These are phyloP conservation scores for Phytomonas serpens DNA, from an alignment of 208 protist genomes.

Conservation along the genomic window DNA sequence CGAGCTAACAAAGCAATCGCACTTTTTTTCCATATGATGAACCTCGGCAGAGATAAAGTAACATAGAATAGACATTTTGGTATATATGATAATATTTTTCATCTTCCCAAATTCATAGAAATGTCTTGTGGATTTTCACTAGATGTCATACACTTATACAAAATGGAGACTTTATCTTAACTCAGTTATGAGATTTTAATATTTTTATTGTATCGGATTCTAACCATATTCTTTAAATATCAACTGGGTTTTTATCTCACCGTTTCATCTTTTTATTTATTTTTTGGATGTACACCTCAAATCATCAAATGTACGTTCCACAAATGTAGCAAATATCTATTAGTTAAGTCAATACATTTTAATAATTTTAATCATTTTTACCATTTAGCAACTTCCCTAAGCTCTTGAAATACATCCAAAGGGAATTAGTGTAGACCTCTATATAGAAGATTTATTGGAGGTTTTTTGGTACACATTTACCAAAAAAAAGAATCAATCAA, in stretches of 20 bases:
- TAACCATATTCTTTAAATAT: not conserved
- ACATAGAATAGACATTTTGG: not conserved
- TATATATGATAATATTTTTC: not conserved
- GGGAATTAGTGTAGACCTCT: not conserved
- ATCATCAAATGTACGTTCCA: not conserved
- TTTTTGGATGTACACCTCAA: not conserved
- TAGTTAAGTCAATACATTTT: not conserved
- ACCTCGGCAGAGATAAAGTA: not conserved
- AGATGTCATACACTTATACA: not conserved
- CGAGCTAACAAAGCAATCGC: not conserved
- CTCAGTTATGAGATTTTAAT: not conserved
- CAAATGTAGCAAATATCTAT: not conserved
- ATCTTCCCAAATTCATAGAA: slow-evolving; percentile 6
- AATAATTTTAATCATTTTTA: not conserved
- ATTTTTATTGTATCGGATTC: not conserved
- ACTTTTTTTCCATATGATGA: not conserved
- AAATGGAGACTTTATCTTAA: not conserved
- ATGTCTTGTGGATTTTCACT: not conserved
- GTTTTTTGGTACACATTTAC: not conserved
- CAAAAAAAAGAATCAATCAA: not conserved
- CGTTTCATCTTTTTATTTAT: not conserved
- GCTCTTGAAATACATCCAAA: not conserved
- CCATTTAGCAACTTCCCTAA: not conserved
- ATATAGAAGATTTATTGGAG: not conserved
- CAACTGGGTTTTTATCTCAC: not conserved